Evolutionary conservation across 257 asterid genomes (phyloP).

Genomic region (Jacaranda copaia): DNA sequence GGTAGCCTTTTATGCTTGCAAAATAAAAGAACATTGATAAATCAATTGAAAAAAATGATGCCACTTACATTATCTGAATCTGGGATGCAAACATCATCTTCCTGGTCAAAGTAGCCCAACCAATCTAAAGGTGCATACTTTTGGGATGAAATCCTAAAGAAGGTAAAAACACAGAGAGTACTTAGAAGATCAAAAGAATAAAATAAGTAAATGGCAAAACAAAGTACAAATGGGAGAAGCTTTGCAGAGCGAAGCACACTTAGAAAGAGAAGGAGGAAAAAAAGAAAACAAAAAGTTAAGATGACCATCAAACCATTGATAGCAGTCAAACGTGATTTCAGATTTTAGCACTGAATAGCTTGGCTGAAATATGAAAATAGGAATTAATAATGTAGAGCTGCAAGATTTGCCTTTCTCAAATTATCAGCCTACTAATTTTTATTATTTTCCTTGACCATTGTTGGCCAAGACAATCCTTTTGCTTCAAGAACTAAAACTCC

Average conservation of each 20-base stretch:
- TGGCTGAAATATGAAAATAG: background rate
- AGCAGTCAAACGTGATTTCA: background rate
- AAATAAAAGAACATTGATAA: slow-evolving; percentile 14
- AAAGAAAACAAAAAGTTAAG: background rate
- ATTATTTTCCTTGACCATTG: background rate
- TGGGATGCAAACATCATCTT: slow-evolving; percentile 78
- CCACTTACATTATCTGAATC: slow-evolving; percentile 77
- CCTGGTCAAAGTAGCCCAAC: slow-evolving; percentile 77
- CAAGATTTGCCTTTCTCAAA: background rate
- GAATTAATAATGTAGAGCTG: background rate
- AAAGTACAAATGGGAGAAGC: background rate
- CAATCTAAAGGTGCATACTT: slow-evolving; percentile 86
- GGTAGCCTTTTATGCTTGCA: slow-evolving; percentile 30
- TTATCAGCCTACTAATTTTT: background rate
- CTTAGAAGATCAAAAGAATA: background rate
- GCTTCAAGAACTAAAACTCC: background rate
- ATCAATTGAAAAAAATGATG: slow-evolving; percentile 30
- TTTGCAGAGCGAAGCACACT: slow-evolving; percentile 8
- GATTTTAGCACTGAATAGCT: slow-evolving; percentile 1
- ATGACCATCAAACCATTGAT: background rate
- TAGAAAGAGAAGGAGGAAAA: background rate
- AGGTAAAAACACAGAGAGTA: slow-evolving; percentile 21
- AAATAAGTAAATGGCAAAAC: background rate
- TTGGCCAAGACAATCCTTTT: background rate
- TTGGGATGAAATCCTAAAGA: slow-evolving; percentile 69